These are phyloP conservation scores for Botrytis byssoidea DNA, from an alignment of 2,329 filamentous ascomycete genomes.

Conservation along the genomic window DNA sequence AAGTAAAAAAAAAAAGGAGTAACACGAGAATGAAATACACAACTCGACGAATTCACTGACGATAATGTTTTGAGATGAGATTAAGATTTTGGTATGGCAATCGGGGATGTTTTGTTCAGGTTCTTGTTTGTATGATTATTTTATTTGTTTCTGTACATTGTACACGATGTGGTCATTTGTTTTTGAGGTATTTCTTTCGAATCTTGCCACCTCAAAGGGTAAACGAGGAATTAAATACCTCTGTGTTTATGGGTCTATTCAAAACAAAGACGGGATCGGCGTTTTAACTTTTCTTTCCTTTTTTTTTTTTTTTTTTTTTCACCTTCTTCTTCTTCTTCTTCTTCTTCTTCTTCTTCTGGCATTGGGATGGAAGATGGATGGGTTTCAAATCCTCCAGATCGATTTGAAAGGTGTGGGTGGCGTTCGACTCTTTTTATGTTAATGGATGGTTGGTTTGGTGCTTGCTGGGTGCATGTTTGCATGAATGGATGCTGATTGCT, in stretches of 20 bases:
- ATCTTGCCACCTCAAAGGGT: neutral
- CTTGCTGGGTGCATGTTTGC: conserved; percentile 9
- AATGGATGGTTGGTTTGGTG: conserved; percentile 3
- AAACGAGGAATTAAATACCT: conserved; percentile 14
- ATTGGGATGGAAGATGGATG: conserved; percentile 10
- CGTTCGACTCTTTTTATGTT: neutral
- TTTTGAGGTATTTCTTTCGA: conserved; percentile 11
- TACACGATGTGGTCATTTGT: conserved; percentile 15
- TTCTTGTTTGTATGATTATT: conserved; percentile 24
- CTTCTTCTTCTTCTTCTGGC: conserved; percentile 1
- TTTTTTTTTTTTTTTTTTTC: neutral
- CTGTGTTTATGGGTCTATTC: conserved; percentile 21
- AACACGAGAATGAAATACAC: conserved; percentile 7
- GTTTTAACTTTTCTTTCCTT: neutral
- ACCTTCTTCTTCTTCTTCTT: too few species aligned
- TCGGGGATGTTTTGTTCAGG: conserved; percentile 14
- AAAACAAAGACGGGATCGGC: conserved; percentile 16
- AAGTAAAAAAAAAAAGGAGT: neutral
- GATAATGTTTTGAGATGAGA: conserved; percentile 24
- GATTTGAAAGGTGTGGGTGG: conserved; percentile 1
- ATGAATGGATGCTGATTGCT: conserved; percentile 1
- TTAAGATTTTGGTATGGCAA: conserved; percentile 20
- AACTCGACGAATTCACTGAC: conserved; percentile 17
- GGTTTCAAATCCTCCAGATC: neutral
- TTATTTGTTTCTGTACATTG: conserved; percentile 20